Evolutionary conservation across 2,329 filamentous ascomycete species (phyloP).

Genomic region (Ceratocystis destructans): DNA sequence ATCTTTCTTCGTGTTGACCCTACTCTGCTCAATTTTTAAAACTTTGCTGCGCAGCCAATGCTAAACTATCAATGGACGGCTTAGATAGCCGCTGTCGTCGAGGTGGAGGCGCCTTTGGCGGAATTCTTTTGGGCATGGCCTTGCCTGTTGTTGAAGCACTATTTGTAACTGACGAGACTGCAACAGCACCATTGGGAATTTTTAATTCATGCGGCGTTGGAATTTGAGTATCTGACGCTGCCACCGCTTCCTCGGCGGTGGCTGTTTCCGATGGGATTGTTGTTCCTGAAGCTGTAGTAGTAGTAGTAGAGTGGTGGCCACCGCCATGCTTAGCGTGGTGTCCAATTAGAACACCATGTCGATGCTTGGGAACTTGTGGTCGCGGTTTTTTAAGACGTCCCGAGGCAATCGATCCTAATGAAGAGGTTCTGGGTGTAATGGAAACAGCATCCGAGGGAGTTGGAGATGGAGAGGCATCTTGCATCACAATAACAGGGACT

Average conservation of each 20-base stretch:
- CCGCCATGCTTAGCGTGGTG: slow-evolving; percentile 21
- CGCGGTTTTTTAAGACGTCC: slow-evolving; percentile 32
- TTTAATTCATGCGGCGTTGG: background rate
- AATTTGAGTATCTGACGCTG: background rate
- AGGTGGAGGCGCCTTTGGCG: slow-evolving; percentile 35
- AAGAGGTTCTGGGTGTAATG: background rate
- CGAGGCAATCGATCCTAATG: slow-evolving; percentile 2
- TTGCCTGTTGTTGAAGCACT: background rate
- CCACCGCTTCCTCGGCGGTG: background rate
- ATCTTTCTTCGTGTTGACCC: too few relatives aligned
- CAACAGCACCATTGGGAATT: background rate
- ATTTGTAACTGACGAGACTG: background rate
- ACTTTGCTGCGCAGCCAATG: background rate
- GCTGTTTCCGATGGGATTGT: background rate
- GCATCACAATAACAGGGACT: background rate
- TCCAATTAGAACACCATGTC: slow-evolving; percentile 37
- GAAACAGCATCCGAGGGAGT: slow-evolving; percentile 4
- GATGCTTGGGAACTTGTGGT: slow-evolving; percentile 43
- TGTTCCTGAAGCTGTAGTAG: background rate
- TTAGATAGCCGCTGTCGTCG: slow-evolving; percentile 30
- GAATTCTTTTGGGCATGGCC: slow-evolving; percentile 28
- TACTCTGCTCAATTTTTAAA: background rate
- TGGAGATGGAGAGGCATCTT: slow-evolving; percentile 1
- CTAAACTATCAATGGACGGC: slow-evolving; percentile 1
- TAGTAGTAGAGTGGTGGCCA: background rate